phyloP scores from a whole-genome alignment of 2,329 filamentous ascomycete genomes.

The Clonostachys rhizophaga region DNA sequence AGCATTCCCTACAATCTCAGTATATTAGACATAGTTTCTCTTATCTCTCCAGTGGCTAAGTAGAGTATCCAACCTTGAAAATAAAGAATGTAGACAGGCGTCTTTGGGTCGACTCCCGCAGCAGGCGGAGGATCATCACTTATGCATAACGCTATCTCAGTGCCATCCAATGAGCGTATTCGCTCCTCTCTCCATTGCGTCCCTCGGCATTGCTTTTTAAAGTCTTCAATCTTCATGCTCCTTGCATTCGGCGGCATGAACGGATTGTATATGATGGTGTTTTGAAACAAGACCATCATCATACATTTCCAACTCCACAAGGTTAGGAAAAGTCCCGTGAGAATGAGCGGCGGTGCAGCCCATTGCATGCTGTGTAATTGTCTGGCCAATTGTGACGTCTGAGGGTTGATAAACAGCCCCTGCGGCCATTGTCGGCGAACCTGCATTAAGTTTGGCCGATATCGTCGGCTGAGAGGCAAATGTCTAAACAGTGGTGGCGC shows the following conservation, averaged over 20 bases:
- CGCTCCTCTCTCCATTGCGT: slow-evolving; percentile 64
- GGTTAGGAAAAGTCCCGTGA: slow-evolving; percentile 58
- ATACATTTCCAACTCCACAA: slow-evolving; percentile 65
- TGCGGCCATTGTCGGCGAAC: too few relatives aligned
- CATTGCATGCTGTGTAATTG: slow-evolving; percentile 25
- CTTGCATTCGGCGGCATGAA: slow-evolving; percentile 68
- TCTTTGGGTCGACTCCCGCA: slow-evolving; percentile 3
- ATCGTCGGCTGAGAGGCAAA: too few relatives aligned
- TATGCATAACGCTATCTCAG: slow-evolving; percentile 56
- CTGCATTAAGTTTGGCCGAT: too few relatives aligned
- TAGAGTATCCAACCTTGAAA: slow-evolving; percentile 43
- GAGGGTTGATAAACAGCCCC: not conserved
- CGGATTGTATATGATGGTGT: slow-evolving; percentile 79
- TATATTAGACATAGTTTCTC: not conserved
- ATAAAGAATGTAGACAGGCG: slow-evolving; percentile 49
- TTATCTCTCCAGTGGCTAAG: not conserved
- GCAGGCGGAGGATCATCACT: slow-evolving; percentile 21
- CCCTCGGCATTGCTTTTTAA: slow-evolving; percentile 51
- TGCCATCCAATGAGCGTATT: slow-evolving; percentile 59
- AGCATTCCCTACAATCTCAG: slow-evolving; percentile 44
- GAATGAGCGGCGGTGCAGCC: slow-evolving; percentile 63
- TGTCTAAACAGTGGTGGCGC: too few relatives aligned
- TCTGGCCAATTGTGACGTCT: slow-evolving; percentile 8
- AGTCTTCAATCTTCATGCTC: slow-evolving; percentile 62
- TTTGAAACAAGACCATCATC: slow-evolving; percentile 74